Evolutionary conservation across 2,329 filamentous ascomycete genomes (phyloP), one percentile per base, ranked within the genome.

Genomic region (Aureobasidium uvarum): DNA sequence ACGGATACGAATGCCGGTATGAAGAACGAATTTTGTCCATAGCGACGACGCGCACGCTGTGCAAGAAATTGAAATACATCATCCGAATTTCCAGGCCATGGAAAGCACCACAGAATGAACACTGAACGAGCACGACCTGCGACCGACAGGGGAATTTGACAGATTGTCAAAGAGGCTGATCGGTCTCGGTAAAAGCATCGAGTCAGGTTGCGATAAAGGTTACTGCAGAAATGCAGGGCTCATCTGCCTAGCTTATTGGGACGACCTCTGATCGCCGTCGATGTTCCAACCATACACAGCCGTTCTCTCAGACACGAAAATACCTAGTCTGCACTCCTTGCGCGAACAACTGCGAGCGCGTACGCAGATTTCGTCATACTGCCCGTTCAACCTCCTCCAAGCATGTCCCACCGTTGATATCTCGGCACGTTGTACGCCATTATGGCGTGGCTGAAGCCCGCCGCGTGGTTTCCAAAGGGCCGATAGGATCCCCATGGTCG

Each of bases 221-320:
- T 56, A 56, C 33, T 56, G 52, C 52, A 56, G 14, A 54, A n/a
- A 56, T 23, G 52, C 52, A 56, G 52, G 52, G 52, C 20, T 11
- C 52, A 56, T 38, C 31, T 36, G 16, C 25, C 52, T 56, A 56
- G 52, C 52, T 56, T 56, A 56, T 56, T 56, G 52, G 52, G 52
- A 56, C 52, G 52, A 56, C 52, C 41, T 41, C 36, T 6, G 52
- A 56, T 56, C 52, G 52, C 33, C 52, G 23, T 28, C 52, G 11
- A 56, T 39, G 36, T 28, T 56, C 36, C 20, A 41, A 39, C 52
- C 52, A 56, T 56, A 56, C 52, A 56, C 23, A 18, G 25, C 36
- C 52, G 52, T 28, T 56, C 36, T 38, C 28, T 14, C 20, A 56
- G 20, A 56, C 52, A 56, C 52, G 52, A 56, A 20, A 56, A 56